phyloP scores from a whole-genome alignment of 148 eudicot species.

The Spergularia marina region DNA sequence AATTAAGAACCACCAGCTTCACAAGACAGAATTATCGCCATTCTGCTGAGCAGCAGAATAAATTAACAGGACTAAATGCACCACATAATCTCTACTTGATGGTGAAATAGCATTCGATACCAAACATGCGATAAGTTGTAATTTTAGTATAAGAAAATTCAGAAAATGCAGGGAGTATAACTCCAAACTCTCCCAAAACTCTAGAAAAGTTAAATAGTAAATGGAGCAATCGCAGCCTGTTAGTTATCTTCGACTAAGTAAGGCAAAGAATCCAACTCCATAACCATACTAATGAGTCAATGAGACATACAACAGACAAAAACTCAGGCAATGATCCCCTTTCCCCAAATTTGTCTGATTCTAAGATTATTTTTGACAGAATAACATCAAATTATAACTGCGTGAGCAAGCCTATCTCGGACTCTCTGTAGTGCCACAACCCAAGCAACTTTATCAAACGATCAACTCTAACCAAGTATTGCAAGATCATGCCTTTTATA shows the following conservation, averaged over 20 bases:
- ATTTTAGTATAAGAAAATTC: neutral
- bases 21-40: neutral
- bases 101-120: neutral
- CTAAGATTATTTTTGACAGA: no score
- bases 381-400: no score
- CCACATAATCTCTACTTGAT: neutral
- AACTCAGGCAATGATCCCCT: no score
- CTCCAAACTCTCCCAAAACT: neutral
- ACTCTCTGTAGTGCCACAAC: no score
- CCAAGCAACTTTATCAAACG: no score
- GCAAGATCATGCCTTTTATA: conserved; percentile 4
- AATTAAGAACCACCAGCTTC: neutral
- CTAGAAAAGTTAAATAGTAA: neutral
- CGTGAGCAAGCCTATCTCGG: no score
- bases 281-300: neutral
- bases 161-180: neutral
- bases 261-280: neutral
- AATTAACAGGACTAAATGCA: no score
- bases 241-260: neutral
- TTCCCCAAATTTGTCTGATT: no score
- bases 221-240: neutral
- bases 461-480: neutral
- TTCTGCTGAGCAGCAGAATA: neutral
- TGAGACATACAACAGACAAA: neutral
- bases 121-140: neutral